Percentiles rank a stretch among this genome's conserved stretches.
phyloP scores from a whole-genome alignment of 2,329 filamentous ascomycete species.

The Metarhizium brunneum region DNA sequence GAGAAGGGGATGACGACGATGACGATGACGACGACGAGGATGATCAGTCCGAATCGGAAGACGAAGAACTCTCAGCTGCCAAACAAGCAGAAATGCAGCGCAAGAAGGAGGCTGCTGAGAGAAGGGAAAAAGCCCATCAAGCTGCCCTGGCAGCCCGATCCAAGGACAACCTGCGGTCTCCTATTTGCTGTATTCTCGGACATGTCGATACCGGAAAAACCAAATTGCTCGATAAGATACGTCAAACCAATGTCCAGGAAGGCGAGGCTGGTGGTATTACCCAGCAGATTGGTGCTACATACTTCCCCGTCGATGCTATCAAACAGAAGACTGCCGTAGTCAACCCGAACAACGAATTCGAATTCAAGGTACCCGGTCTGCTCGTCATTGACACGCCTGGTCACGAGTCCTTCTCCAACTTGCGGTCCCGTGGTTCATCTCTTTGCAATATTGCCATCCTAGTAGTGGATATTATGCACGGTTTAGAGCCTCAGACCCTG shows the following conservation, averaged over 20 bases:
- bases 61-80: conserved; percentile 67
- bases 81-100: conserved; percentile 63
- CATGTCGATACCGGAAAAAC: conserved; percentile 99
- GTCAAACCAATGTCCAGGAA: conserved; percentile 97
- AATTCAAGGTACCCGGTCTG: conserved; percentile 96
- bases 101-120: conserved; percentile 82
- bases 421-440: conserved; percentile 92
- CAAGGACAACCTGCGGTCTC: conserved; percentile 88
- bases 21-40: conserved; percentile 20
- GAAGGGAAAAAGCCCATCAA: conserved; percentile 82
- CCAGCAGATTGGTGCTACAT: conserved; percentile 98
- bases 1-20: conserved; percentile 10
- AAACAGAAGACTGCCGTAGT: conserved; percentile 87
- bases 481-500: conserved; percentile 90
- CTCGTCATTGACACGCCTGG: conserved; percentile 96
- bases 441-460: conserved; percentile 99
- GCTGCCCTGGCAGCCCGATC: conserved; percentile 85
- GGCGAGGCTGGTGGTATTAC: conserved; percentile 99
- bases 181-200: conserved; percentile 98
- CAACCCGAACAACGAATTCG: conserved; percentile 81
- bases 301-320: conserved; percentile 93
- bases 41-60: conserved; percentile 50
- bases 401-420: conserved; percentile 99
- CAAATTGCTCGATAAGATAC: conserved; percentile 97
- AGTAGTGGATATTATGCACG: conserved; percentile 99